phyloP scores from a whole-genome alignment of 176 grass and related monocot genomes.

The Chrysopogon serrulatus region DNA sequence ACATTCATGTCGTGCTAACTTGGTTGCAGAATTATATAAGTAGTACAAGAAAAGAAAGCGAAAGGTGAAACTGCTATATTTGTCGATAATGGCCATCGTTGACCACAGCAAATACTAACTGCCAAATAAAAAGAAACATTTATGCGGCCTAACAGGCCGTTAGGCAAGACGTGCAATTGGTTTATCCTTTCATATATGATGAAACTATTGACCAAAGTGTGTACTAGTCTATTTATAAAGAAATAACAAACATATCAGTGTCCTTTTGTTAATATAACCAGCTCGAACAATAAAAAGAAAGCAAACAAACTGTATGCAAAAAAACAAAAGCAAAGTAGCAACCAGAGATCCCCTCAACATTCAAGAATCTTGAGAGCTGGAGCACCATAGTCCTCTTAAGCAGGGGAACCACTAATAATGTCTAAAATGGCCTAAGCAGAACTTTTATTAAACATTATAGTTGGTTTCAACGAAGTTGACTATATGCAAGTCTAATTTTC shows the following conservation, averaged over 20 bases:
- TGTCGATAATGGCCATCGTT: not conserved
- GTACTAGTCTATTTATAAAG: not conserved
- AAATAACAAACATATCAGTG: not conserved
- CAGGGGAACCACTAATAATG: not conserved
- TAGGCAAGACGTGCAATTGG: not conserved
- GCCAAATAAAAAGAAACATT: not conserved
- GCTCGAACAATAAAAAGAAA: not conserved
- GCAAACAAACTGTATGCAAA: not conserved
- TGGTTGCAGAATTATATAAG: not conserved
- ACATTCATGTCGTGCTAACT: not conserved
- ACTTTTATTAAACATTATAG: not conserved
- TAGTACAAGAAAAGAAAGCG: not conserved
- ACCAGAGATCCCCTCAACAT: not conserved
- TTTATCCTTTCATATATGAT: not conserved
- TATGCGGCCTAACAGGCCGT: not conserved
- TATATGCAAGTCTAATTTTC: not conserved
- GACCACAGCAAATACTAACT: not conserved
- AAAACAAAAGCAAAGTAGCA: not conserved
- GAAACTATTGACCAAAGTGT: not conserved
- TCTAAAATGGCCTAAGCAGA: not conserved
- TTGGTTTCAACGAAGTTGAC: not conserved
- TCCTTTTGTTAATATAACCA: not conserved
- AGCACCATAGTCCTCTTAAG: not conserved
- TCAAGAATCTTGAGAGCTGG: conserved; percentile 1
- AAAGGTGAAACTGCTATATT: not conserved